A percentile compares a stretch with the other conserved stretches of the same genome.
Conservation (phyloP, 495 filamentous ascomycete species). For the Penicillium diatomitis region DNA sequence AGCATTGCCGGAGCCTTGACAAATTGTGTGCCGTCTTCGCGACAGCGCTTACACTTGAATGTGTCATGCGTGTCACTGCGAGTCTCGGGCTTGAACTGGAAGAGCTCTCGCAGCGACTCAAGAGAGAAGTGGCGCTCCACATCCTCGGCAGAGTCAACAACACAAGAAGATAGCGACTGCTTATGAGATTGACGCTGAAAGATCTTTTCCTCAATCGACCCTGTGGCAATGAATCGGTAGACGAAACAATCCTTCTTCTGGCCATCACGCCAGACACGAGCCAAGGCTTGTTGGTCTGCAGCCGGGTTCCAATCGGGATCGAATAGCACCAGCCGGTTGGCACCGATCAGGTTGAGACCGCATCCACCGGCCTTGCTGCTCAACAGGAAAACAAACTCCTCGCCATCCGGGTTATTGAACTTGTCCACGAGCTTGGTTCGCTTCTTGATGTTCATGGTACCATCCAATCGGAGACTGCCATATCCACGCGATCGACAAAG, state of each 20-base stretch:
- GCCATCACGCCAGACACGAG: conserved; percentile 96
- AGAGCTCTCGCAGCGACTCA: conserved; percentile 81
- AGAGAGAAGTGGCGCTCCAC: conserved; percentile 94
- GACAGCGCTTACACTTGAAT: conserved; percentile 96
- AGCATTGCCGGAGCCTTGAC: conserved; percentile 89
- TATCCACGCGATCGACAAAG: conserved; percentile 82
- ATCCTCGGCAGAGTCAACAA: conserved; percentile 95
- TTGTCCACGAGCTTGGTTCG: conserved; percentile 95
- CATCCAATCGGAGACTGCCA: conserved; percentile 82
- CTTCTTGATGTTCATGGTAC: conserved; percentile 95
- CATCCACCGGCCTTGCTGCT: conserved; percentile 94
- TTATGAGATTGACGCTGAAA: conserved; percentile 99
- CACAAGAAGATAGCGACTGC: conserved; percentile 89
- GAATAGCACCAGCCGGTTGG: conserved; percentile 93
- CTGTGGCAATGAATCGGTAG: conserved; percentile 96
- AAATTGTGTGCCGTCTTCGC: conserved; percentile 72
- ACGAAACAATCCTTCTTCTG: conserved; percentile 99
- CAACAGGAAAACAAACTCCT: conserved; percentile 92
- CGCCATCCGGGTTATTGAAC: conserved; percentile 90
- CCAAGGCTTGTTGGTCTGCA: conserved; percentile 93
- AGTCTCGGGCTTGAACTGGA: conserved; percentile 80
- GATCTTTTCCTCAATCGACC: conserved; percentile 98
- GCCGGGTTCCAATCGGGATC: conserved; percentile 99
- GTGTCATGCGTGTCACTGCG: conserved; percentile 94
- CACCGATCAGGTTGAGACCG: conserved; percentile 93